Conservation (phyloP, 140 eudicot species). For the Cichorium intybus region DNA sequence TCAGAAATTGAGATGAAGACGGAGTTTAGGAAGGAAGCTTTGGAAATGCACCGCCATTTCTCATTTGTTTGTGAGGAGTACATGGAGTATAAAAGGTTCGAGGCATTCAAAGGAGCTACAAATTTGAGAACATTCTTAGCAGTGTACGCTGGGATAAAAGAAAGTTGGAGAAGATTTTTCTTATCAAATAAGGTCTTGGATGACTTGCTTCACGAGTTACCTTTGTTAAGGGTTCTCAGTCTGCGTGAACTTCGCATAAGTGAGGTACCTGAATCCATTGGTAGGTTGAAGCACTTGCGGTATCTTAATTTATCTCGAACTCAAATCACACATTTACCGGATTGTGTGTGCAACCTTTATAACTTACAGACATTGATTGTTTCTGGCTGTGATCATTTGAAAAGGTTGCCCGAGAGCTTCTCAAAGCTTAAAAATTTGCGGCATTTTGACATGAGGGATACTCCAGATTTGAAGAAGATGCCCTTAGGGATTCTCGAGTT, state of each 20-base stretch:
- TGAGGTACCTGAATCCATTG: slow-evolving; percentile 25
- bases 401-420: neutral
- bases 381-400: neutral
- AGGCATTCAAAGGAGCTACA: slow-evolving; percentile 16
- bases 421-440: neutral
- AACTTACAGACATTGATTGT: slow-evolving; percentile 24
- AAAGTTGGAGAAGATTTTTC: neutral
- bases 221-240: neutral
- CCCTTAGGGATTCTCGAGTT: slow-evolving; percentile 2
- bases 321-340: slow-evolving; percentile 5
- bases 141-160: neutral
- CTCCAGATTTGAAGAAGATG: neutral
- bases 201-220: neutral
- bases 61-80: slow-evolving; percentile 30
- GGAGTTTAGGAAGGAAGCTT: neutral
- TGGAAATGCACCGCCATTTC: slow-evolving; percentile 24
- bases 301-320: slow-evolving; percentile 28
- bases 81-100: slow-evolving; percentile 13
- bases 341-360: neutral
- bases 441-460: slow-evolving; percentile 23
- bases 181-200: neutral
- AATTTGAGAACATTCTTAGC: slow-evolving; percentile 36
- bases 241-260: slow-evolving; percentile 9
- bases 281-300: slow-evolving; percentile 26
- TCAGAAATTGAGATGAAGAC: slow-evolving; percentile 11